Conservation (phyloP, 306 rosid species). For the Cotoneaster glaucophyllus region DNA sequence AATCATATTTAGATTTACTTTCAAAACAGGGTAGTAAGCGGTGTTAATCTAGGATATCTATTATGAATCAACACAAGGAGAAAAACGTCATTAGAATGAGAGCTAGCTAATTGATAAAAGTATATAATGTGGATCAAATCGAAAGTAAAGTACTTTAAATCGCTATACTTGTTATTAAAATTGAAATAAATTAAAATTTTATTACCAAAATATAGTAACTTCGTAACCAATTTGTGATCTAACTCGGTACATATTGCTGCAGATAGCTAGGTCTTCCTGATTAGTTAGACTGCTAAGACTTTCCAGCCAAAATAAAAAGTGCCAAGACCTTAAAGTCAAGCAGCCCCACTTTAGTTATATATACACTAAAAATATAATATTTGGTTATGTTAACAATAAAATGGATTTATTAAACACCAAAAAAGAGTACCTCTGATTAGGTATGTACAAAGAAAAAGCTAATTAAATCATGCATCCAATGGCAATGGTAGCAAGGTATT, state of each 20-base stretch:
- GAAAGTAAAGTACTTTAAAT: neutral
- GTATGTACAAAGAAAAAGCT: constrained; percentile 17
- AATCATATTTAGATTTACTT: neutral
- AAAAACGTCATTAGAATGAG: neutral
- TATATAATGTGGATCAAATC: neutral
- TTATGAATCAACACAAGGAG: neutral
- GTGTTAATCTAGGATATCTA: neutral
- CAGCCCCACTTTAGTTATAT: neutral
- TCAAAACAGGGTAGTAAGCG: neutral
- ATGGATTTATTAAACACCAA: neutral
- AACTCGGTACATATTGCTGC: no score
- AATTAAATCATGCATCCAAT: constrained; percentile 3
- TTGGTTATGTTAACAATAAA: neutral
- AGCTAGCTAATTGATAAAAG: neutral
- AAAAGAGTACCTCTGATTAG: constrained; percentile 23
- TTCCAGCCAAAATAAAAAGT: neutral
- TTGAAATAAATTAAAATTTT: neutral
- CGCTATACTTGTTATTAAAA: neutral
- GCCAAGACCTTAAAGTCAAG: constrained; percentile 1
- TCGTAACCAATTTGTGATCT: neutral
- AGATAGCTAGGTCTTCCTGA: no score
- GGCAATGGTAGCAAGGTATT: constrained; percentile 7
- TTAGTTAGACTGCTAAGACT: no score
- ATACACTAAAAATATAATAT: neutral
- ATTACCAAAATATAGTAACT: neutral